Percentiles rank a stretch among this genome's conserved stretches.
phyloP scores from a whole-genome alignment of 495 filamentous ascomycete genomes.

The Friedmanniomyces simplex region DNA sequence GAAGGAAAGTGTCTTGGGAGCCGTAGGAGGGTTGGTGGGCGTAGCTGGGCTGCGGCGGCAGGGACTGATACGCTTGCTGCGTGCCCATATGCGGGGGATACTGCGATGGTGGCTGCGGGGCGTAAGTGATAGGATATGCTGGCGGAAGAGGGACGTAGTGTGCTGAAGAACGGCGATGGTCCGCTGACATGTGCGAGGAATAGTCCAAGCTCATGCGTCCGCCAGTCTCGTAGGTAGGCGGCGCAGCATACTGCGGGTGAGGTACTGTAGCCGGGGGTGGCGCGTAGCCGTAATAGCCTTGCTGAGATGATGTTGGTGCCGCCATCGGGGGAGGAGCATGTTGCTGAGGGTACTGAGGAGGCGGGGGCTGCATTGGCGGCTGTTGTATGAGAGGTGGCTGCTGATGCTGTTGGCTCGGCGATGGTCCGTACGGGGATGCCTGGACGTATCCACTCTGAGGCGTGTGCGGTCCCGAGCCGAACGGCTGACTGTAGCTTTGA shows the following conservation, averaged over 20 bases:
- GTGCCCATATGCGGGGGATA: not conserved
- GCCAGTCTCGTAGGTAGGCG: slow-evolving; percentile 8
- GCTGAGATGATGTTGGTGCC: slow-evolving; percentile 4
- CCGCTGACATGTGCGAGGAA: not conserved
- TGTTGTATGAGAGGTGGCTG: slow-evolving; percentile 19
- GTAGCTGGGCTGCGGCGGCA: not conserved
- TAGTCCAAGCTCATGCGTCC: slow-evolving; percentile 11
- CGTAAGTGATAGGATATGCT: not conserved
- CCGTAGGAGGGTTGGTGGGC: not conserved
- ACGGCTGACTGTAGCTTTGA: slow-evolving; percentile 27
- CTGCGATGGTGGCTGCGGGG: not conserved
- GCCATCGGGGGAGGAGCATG: slow-evolving; percentile 14
- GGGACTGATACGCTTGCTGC: slow-evolving; percentile 1
- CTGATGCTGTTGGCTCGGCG: slow-evolving; percentile 17
- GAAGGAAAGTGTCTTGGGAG: slow-evolving; percentile 12
- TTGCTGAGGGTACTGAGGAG: slow-evolving; percentile 19
- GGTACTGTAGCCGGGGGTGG: slow-evolving; percentile 3
- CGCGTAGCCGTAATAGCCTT: slow-evolving; percentile 20
- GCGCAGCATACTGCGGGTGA: slow-evolving; percentile 9
- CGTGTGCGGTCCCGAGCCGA: slow-evolving; percentile 27
- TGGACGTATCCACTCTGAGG: slow-evolving; percentile 26
- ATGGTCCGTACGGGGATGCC: slow-evolving; percentile 27
- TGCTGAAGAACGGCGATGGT: not conserved
- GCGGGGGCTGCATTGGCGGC: slow-evolving; percentile 30
- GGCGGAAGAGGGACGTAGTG: not conserved